Conservation (phyloP, 1,284 basidiomycete species). For the Ceratobasidium sp. region DNA sequence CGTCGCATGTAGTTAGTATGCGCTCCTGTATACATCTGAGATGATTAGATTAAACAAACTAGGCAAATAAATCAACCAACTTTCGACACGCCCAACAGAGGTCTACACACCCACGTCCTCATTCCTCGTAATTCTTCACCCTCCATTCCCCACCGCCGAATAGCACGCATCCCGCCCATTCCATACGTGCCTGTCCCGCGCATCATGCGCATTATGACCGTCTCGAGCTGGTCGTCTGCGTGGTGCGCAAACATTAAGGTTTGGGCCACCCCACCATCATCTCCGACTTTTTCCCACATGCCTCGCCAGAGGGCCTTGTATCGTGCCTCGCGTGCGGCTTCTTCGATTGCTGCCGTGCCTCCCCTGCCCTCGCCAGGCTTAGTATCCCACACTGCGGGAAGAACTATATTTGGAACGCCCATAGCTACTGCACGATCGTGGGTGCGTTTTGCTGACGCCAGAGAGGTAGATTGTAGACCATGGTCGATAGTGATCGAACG, state of each 20-base stretch:
- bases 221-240: constrained; percentile 82
- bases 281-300: constrained; percentile 55
- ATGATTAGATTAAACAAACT: not conserved
- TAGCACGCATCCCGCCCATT: constrained; percentile 67
- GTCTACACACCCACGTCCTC: constrained; percentile 72
- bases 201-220: constrained; percentile 72
- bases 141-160: constrained; percentile 82
- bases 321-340: constrained; percentile 66
- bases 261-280: not conserved
- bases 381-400: constrained; percentile 66
- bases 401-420: constrained; percentile 61
- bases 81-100: constrained; percentile 73
- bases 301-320: constrained; percentile 65
- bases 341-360: constrained; percentile 61
- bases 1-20: constrained; percentile 76
- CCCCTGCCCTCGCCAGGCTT: constrained; percentile 61
- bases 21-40: constrained; percentile 64
- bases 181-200: constrained; percentile 54
- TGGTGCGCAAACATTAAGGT: constrained; percentile 76
- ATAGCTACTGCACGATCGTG: constrained; percentile 59
- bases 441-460: constrained; percentile 65
- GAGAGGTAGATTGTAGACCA: constrained; percentile 66
- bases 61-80: constrained; percentile 55
- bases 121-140: constrained; percentile 63
- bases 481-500: constrained; percentile 77